Percentiles rank a stretch among this genome's conserved stretches.
Evolutionary conservation across 2,329 filamentous ascomycete species (phyloP).

Genomic region (Geosmithia putterillii): DNA sequence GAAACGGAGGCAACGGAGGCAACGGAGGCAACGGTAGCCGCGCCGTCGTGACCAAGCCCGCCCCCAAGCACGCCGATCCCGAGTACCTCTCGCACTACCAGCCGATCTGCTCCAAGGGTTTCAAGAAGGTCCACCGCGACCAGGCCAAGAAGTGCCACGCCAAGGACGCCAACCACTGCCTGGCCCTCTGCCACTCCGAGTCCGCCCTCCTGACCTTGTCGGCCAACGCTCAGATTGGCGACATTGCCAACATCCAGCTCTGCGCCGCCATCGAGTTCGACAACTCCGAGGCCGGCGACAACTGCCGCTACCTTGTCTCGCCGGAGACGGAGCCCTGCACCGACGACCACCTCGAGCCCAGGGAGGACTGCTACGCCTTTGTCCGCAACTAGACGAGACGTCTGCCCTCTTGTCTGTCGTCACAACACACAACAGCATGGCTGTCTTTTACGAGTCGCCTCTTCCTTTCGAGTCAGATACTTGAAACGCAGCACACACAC

Average conservation of each 20-base stretch:
- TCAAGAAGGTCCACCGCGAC: conserved; percentile 9
- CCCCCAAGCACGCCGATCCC: background rate
- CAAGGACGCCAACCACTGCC: conserved; percentile 11
- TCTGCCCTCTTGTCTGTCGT: background rate
- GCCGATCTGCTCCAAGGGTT: conserved; percentile 11
- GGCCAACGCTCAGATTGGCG: conserved; percentile 5
- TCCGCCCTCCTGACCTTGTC: conserved; percentile 8
- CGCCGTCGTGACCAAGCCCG: too few relatives aligned
- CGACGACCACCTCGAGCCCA: conserved; percentile 9
- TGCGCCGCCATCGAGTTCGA: conserved; percentile 11
- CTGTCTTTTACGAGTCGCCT: background rate
- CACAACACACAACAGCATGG: too few relatives aligned
- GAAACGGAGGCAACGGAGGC: background rate
- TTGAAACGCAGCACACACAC: too few relatives aligned
- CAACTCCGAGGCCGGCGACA: conserved; percentile 6
- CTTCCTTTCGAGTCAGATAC: background rate
- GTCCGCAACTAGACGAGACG: conserved; percentile 8
- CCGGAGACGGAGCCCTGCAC: conserved; percentile 10
- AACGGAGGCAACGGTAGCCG: too few relatives aligned
- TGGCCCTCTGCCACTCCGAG: conserved; percentile 10
- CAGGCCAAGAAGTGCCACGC: conserved; percentile 6
- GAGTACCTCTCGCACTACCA: conserved; percentile 9
- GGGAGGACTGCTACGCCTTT: conserved; percentile 8
- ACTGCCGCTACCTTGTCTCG: conserved; percentile 11
- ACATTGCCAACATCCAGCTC: conserved; percentile 7